Evolutionary conservation across 2,329 filamentous ascomycete species (phyloP).

Genomic region (Fusarium sambucinum): DNA sequence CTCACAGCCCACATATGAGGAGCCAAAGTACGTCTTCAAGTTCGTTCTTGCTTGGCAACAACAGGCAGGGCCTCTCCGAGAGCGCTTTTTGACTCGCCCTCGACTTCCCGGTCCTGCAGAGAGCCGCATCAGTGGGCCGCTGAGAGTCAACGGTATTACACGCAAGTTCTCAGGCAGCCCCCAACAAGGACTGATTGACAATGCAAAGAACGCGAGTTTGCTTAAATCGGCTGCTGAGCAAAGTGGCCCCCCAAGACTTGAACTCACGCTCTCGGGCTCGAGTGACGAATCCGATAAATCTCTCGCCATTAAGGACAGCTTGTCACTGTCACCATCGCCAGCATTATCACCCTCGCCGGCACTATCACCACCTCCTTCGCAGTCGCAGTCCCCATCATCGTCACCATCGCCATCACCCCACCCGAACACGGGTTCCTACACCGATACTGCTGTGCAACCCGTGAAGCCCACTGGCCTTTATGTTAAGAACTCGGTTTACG

Average conservation of each 20-base stretch:
- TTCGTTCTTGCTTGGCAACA: slow-evolving; percentile 78
- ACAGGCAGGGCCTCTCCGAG: slow-evolving; percentile 65
- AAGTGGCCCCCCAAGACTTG: slow-evolving; percentile 11
- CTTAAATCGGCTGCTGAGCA: slow-evolving; percentile 51
- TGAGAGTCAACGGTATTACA: slow-evolving; percentile 55
- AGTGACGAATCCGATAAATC: slow-evolving; percentile 30
- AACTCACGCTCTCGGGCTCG: slow-evolving; percentile 42
- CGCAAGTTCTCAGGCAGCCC: slow-evolving; percentile 62
- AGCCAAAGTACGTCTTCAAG: slow-evolving; percentile 75
- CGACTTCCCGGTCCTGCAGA: slow-evolving; percentile 79
- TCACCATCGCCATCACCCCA: slow-evolving; percentile 38
- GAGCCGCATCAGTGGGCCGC: slow-evolving; percentile 63
- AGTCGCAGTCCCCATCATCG: neutral
- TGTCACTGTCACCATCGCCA: slow-evolving; percentile 11
- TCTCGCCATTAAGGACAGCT: slow-evolving; percentile 16
- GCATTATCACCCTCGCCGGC: slow-evolving; percentile 10
- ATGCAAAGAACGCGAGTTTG: slow-evolving; percentile 63
- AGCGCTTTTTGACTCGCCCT: slow-evolving; percentile 75
- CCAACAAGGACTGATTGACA: slow-evolving; percentile 61
- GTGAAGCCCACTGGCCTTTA: slow-evolving; percentile 61
- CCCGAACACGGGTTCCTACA: slow-evolving; percentile 39
- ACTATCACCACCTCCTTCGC: slow-evolving; percentile 2
- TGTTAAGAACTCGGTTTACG: slow-evolving; percentile 67
- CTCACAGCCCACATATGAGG: slow-evolving; percentile 66
- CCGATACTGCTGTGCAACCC: slow-evolving; percentile 55